Percentiles rank a stretch among this genome's conserved stretches.
Conservation (phyloP, 2,329 filamentous ascomycete genomes). For the Fusarium sp. region DNA sequence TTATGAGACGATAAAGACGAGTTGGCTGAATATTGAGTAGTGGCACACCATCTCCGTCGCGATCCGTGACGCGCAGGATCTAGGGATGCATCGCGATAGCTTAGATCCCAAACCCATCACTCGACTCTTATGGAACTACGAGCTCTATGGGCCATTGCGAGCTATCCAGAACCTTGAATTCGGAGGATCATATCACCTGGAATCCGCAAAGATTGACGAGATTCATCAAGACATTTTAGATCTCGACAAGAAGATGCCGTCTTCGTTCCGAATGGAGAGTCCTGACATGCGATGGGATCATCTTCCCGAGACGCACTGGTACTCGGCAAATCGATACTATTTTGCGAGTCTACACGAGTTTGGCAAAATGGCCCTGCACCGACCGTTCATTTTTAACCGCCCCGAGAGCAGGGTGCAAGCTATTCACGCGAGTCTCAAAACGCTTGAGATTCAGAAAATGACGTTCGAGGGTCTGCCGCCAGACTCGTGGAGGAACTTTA, state of each 20-base stretch:
- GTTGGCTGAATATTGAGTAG: slow-evolving; percentile 43
- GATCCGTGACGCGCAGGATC: slow-evolving; percentile 71
- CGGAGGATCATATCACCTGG: slow-evolving; percentile 64
- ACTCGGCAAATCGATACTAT: slow-evolving; percentile 58
- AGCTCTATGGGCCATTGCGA: slow-evolving; percentile 60
- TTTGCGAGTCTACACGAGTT: slow-evolving; percentile 63
- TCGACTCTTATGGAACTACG: slow-evolving; percentile 61
- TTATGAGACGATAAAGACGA: background rate
- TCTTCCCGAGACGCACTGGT: slow-evolving; percentile 64
- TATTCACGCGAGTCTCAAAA: slow-evolving; percentile 64
- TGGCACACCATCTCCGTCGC: slow-evolving; percentile 67
- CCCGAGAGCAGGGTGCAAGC: slow-evolving; percentile 64
- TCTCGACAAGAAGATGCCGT: slow-evolving; percentile 61
- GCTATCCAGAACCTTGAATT: slow-evolving; percentile 67
- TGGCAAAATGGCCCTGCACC: slow-evolving; percentile 68
- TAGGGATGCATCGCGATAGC: slow-evolving; percentile 67
- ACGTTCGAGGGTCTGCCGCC: slow-evolving; percentile 61
- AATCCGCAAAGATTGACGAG: slow-evolving; percentile 64
- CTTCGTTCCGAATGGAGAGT: slow-evolving; percentile 64
- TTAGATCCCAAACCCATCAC: slow-evolving; percentile 66
- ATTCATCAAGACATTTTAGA: slow-evolving; percentile 63
- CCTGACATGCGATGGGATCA: slow-evolving; percentile 68
- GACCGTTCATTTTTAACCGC: slow-evolving; percentile 71
- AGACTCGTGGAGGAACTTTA: slow-evolving; percentile 63
- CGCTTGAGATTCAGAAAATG: slow-evolving; percentile 65